Evolutionary conservation across 306 rosid species (phyloP), one percentile per base, ranked within the genome.

Genomic region (Arachis stenosperma): DNA sequence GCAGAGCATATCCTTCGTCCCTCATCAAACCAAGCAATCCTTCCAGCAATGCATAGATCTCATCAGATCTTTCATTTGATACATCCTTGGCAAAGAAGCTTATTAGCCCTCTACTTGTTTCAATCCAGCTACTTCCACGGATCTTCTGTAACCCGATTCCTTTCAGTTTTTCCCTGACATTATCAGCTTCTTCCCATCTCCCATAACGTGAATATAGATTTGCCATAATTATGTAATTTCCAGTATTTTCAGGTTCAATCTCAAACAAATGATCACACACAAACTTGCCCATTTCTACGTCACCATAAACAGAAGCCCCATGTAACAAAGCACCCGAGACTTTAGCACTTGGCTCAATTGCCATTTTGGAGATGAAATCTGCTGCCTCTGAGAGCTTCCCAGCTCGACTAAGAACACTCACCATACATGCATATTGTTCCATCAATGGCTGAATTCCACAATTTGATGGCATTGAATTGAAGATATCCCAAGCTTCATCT

Each of bases 361-460:
- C 85, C 96, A 91, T 88, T 68, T 87, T 75, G 17, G 87, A 83
- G 74, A 91, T 84, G 29, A 94, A 79, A 13, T 87, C 75, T 8
- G 75, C 82, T 6, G 99, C 98, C 69, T 94, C 92, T 0, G 77
- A 72, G 66, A 94, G 89, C 84, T 67, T 88, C 15, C 96, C 97
- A 13, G 96, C 95, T 77, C 90, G 83, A 83, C 96, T 83, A 64
- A 91, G 90, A 80, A 88, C 97, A 60, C 85, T 82, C 8, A 90
- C 93, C 92, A 90, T 81, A 86, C 99, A 91, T 40, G 97, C 96
- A 83, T 90, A 90, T 76, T 94, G 98, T 87, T 94, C 96, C 39
- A 84, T 85, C 17, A 82, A 77, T 55, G 96, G 99, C 66, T 80
- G 81, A 70, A 89, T 81, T 13, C 87, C 90, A 76, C 69, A 81